These are phyloP conservation scores for Salix arbutifolia DNA, from an alignment of 345 rosid species.

Conservation along the genomic window DNA sequence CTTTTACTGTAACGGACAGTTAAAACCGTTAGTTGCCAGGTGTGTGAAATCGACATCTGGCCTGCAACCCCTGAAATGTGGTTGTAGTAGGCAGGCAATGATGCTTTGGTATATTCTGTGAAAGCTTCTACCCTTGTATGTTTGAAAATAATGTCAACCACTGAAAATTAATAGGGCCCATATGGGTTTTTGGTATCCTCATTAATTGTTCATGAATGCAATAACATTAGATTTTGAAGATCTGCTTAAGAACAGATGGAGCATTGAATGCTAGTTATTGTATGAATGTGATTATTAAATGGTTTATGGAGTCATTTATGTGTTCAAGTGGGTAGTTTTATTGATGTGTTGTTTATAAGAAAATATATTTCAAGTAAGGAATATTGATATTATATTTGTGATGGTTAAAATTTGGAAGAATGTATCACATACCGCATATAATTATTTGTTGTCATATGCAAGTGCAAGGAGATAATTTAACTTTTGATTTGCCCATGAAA, in stretches of 20 bases:
- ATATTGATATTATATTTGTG: not conserved
- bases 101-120: conserved; percentile 16
- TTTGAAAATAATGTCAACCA: too few species aligned
- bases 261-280: not conserved
- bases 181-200: too few species aligned
- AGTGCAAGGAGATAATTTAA: not conserved
- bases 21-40: conserved; percentile 8
- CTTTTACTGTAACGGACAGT: conserved; percentile 1
- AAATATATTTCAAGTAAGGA: not conserved
- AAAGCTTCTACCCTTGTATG: not conserved
- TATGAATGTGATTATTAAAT: not conserved
- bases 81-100: not conserved
- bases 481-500: not conserved
- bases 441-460: not conserved
- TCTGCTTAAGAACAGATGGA: too few species aligned
- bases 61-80: not conserved
- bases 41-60: conserved; percentile 1
- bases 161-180: too few species aligned
- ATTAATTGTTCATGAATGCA: too few species aligned
- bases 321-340: not conserved
- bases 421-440: not conserved
- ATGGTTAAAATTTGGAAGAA: not conserved
- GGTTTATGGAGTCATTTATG: not conserved
- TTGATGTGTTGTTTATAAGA: not conserved
- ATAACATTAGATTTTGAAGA: too few species aligned